A percentile compares a stretch with the other conserved stretches of the same genome.
Conservation (phyloP, 208 protist genomes). For the Acanthamoeba triangularis region DNA sequence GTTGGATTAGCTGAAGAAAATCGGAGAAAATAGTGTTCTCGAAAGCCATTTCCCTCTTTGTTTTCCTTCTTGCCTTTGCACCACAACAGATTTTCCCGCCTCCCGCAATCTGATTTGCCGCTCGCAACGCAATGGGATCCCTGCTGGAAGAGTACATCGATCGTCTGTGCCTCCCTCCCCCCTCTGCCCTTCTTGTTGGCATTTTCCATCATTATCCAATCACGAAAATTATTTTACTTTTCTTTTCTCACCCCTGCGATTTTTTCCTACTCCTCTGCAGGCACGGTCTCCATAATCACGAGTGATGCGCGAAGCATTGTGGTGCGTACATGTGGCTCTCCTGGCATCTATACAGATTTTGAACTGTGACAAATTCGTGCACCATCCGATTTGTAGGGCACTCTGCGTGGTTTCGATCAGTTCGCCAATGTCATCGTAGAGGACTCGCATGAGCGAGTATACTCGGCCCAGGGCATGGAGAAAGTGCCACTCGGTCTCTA, state of each 20-base stretch:
- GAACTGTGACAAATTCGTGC: background rate
- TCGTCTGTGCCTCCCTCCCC: background rate
- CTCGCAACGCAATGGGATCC: background rate
- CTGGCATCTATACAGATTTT: too few relatives aligned
- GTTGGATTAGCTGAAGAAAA: background rate
- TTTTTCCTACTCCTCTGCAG: background rate
- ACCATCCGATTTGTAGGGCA: background rate
- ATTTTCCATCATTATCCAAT: background rate
- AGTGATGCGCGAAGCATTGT: constrained; percentile 64
- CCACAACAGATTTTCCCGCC: background rate
- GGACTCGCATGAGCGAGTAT: constrained; percentile 89
- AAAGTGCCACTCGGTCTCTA: constrained; percentile 88
- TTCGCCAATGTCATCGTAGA: constrained; percentile 89
- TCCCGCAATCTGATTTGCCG: background rate
- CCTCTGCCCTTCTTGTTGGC: background rate
- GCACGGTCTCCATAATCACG: constrained; percentile 51
- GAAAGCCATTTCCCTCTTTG: background rate
- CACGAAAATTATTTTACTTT: background rate
- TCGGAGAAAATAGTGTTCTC: background rate
- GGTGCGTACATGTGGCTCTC: background rate
- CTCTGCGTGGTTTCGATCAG: constrained; percentile 87
- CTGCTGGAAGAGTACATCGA: constrained; percentile 67
- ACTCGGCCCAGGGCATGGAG: constrained; percentile 84
- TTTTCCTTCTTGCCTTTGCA: background rate
- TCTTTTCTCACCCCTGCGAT: background rate